phyloP scores from a whole-genome alignment of 2,329 filamentous ascomycete genomes.

The Cylindrodendrum hubeiense region DNA sequence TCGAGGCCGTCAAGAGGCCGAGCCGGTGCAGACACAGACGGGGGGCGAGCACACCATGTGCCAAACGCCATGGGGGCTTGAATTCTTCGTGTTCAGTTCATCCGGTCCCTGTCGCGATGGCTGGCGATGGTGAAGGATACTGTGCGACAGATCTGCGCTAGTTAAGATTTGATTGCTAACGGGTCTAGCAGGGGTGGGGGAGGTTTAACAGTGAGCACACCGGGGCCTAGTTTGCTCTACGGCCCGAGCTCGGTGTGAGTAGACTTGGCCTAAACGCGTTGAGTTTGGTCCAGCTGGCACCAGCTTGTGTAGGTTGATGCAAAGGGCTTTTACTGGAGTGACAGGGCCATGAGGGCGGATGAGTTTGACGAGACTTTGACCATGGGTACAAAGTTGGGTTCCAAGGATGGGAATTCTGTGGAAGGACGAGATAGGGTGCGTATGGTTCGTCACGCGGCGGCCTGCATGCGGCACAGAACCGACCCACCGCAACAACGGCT shows the following conservation, averaged over 20 bases:
- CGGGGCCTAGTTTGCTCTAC: slow-evolving; percentile 22
- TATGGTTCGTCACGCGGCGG: slow-evolving; percentile 45
- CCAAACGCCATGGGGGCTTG: slow-evolving; percentile 30
- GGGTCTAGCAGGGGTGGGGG: slow-evolving; percentile 24
- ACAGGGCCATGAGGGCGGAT: neutral
- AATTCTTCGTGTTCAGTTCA: slow-evolving; percentile 43
- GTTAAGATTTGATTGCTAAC: slow-evolving; percentile 45
- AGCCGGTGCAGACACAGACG: slow-evolving; percentile 37
- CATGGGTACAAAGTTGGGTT: slow-evolving; percentile 17
- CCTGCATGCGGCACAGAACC: slow-evolving; percentile 42
- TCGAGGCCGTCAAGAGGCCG: slow-evolving; percentile 35
- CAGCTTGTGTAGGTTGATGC: slow-evolving; percentile 24
- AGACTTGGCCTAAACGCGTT: slow-evolving; percentile 25
- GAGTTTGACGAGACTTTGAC: slow-evolving; percentile 16
- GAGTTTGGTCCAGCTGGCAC: slow-evolving; percentile 30
- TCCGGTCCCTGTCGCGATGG: slow-evolving; percentile 30
- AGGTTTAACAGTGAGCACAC: slow-evolving; percentile 31
- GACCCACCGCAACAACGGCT: slow-evolving; percentile 42
- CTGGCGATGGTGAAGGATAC: slow-evolving; percentile 29
- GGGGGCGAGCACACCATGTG: slow-evolving; percentile 41
- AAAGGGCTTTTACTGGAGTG: slow-evolving; percentile 11
- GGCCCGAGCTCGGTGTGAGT: slow-evolving; percentile 24
- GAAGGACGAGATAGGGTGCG: slow-evolving; percentile 26
- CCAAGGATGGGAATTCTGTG: slow-evolving; percentile 27
- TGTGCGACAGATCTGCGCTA: slow-evolving; percentile 47